Conservation (phyloP, 768 basidiomycete genomes). For the Mycena maculata region DNA sequence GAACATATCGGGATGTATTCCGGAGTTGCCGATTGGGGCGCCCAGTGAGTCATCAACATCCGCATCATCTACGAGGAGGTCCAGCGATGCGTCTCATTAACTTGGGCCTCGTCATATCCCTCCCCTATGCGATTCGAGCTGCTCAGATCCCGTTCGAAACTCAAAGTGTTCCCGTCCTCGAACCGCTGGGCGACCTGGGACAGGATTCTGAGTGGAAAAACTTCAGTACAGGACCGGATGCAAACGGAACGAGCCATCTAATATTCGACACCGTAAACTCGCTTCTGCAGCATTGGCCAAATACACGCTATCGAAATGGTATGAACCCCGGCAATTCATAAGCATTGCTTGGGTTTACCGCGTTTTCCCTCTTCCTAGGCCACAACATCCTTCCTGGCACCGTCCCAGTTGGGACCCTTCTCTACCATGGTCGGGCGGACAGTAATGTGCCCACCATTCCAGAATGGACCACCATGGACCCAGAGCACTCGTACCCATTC, state of each 20-base stretch:
- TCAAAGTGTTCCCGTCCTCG: no score
- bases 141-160: not conserved
- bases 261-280: constrained; percentile 19
- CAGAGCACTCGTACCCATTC: constrained; percentile 35
- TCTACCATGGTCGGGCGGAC: constrained; percentile 38
- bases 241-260: constrained; percentile 5
- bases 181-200: no score
- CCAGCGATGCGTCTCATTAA: not conserved
- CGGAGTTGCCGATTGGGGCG: no score
- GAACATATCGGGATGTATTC: no score
- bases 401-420: constrained; percentile 37
- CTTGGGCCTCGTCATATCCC: not conserved
- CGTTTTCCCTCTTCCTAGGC: constrained; percentile 17
- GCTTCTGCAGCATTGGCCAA: constrained; percentile 20
- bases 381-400: constrained; percentile 39
- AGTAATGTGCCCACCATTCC: constrained; percentile 23
- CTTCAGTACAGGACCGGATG: not conserved
- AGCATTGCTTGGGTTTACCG: no score
- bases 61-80: no score
- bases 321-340: no score
- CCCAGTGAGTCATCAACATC: no score
- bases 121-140: not conserved
- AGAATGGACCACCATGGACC: constrained; percentile 38
- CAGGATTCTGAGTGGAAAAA: not conserved
- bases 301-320: constrained; percentile 25